Evolutionary conservation across 2,329 filamentous ascomycete genomes (phyloP), one percentile per base, ranked within the genome.

Genomic region (Domatiomyces catenatus): DNA sequence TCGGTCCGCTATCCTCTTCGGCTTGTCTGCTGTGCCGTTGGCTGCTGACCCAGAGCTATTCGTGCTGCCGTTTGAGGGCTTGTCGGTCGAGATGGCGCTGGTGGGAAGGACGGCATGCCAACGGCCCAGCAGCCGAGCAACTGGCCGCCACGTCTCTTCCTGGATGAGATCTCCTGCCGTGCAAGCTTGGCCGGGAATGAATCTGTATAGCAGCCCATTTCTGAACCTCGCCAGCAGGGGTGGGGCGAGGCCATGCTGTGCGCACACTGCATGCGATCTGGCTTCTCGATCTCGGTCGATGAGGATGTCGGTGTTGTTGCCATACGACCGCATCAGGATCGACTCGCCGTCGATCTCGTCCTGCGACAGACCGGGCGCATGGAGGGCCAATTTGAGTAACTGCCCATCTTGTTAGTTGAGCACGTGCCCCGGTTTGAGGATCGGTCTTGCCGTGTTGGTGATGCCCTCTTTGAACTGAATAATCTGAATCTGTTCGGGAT

Each of bases 381-480:
- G 65, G 58, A 71, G 71, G 57, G 71, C 45, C 51, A 72, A 67
- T 73, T 72, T 72, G 58, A 75, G 63, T 47, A 75, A 67, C 72
- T 75, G 61, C 26, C 55, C n/a, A 28, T 51, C 47, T 48, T 47
- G 22, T 58, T 64, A 56, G 62, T 59, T 56, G 54, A 46, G 55
- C 56, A 56, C 56, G 56, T 59, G 54, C 53, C 48, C 46, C 43
- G 4, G 15, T 18, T 32, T 42, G 56, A 47, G 44, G 46, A 52
- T 52, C 46, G 46, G 50, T 73, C 75, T 59, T 69, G 80, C 77
- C 57, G 89, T 96, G 69, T 98, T 98, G 58, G 92, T 98, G 70
- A 96, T 98, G 63, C 92, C 92, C 63, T 98, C 92, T 42, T 88
- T 98, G 72, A 96, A 98, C 57, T 85, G 83, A 58, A 87, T 76